Evolutionary conservation across 257 asterid species (phyloP).

Genomic region (Solanum neorickii): DNA sequence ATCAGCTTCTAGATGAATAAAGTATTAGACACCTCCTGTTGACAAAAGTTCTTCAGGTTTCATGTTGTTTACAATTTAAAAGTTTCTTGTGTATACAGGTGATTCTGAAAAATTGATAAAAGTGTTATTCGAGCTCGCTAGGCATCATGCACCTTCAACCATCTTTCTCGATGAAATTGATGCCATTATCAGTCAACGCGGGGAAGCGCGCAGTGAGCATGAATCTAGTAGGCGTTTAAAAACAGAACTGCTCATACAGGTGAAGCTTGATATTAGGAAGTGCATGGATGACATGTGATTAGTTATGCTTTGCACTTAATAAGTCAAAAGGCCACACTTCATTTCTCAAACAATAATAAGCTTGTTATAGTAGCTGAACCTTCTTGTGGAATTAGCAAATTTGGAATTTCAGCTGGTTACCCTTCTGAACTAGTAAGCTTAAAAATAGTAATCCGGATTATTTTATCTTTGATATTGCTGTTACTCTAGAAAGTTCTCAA

Average conservation of each 20-base stretch:
- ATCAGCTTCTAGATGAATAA: neutral
- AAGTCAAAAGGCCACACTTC: neutral
- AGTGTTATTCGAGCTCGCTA: conserved; percentile 93
- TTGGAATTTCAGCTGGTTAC: neutral
- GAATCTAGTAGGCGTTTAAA: conserved; percentile 97
- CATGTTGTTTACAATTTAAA: neutral
- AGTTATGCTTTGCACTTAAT: neutral
- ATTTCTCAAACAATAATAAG: neutral
- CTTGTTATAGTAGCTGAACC: neutral
- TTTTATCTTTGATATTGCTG: neutral
- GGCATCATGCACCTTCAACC: conserved; percentile 98
- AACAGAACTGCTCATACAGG: conserved; percentile 97
- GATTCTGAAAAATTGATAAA: conserved; percentile 94
- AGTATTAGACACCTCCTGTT: neutral
- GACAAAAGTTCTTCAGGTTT: neutral
- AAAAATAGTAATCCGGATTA: neutral
- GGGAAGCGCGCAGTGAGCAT: conserved; percentile 97
- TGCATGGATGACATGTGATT: neutral
- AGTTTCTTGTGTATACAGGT: conserved; percentile 38
- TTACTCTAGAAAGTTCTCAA: neutral
- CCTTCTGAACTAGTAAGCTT: neutral
- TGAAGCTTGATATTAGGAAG: conserved; percentile 12
- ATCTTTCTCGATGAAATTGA: conserved; percentile 96
- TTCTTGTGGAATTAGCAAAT: neutral
- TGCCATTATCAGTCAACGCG: conserved; percentile 95